Percentiles rank a stretch among this genome's conserved stretches.
These are phyloP conservation scores for Xylaria nigripes DNA, from an alignment of 495 filamentous ascomycete species.

Conservation along the genomic window DNA sequence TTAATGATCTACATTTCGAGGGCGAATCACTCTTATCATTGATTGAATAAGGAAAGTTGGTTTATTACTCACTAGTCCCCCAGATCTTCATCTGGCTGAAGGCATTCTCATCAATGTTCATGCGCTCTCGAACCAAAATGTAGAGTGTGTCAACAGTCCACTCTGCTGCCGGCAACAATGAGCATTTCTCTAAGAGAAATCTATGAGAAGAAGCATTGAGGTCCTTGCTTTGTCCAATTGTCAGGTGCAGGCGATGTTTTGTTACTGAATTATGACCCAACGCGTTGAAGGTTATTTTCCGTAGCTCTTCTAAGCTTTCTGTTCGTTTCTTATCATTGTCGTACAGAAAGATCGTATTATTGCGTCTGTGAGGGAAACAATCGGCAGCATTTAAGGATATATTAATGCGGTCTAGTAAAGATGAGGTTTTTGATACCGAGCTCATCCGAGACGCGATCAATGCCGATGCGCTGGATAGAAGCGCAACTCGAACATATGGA, in stretches of 20 bases:
- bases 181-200: conserved; percentile 38
- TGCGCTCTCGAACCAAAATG: conserved; percentile 38
- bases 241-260: conserved; percentile 40
- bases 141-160: conserved; percentile 39
- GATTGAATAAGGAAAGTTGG: conserved; percentile 9
- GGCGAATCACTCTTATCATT: neutral
- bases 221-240: conserved; percentile 45
- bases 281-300: conserved; percentile 13
- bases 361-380: conserved; percentile 33
- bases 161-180: conserved; percentile 26
- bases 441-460: conserved; percentile 21
- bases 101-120: conserved; percentile 11
- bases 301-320: conserved; percentile 11
- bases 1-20: neutral
- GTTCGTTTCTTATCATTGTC: conserved; percentile 12
- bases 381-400: conserved; percentile 30
- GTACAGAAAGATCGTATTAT: conserved; percentile 39
- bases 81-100: conserved; percentile 35
- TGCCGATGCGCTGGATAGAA: conserved; percentile 21
- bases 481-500: conserved; percentile 43
- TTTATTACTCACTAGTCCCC: conserved; percentile 41
- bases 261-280: conserved; percentile 13
- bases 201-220: conserved; percentile 25
- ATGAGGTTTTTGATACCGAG: neutral
- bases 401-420: neutral